Evolutionary conservation across 306 rosid species (phyloP).

Genomic region (Urtica urens): DNA sequence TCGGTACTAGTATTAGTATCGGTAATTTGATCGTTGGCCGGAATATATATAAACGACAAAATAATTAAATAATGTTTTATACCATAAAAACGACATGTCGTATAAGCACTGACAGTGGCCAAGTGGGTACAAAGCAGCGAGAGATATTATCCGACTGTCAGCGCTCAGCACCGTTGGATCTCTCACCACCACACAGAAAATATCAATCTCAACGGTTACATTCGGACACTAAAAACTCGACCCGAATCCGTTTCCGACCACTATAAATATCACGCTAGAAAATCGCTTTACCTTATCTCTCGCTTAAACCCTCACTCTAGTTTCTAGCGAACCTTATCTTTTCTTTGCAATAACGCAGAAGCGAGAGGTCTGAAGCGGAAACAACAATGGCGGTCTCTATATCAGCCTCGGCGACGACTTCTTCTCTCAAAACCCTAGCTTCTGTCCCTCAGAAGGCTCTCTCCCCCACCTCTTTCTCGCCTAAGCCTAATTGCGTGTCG

Average conservation of each 20-base stretch:
- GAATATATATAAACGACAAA: no score
- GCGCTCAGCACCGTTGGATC: background rate
- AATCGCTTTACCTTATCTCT: background rate
- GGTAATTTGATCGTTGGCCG: no score
- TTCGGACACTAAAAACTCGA: background rate
- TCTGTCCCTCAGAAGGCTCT: slow-evolving; percentile 33
- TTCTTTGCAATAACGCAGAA: background rate
- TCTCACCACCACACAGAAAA: no score
- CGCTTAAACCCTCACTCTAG: slow-evolving; percentile 12
- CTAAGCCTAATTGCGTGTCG: slow-evolving; percentile 18
- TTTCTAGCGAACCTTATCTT: slow-evolving; percentile 32
- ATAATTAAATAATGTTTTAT: no score
- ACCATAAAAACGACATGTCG: no score
- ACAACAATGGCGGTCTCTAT: slow-evolving; percentile 56
- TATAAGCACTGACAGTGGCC: no score
- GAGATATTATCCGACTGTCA: background rate
- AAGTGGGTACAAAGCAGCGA: no score
- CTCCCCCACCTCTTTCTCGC: slow-evolving; percentile 29
- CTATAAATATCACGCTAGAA: background rate
- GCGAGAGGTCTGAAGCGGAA: no score
- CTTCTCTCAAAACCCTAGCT: slow-evolving; percentile 52
- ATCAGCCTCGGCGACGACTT: slow-evolving; percentile 51
- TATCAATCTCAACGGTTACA: no score
- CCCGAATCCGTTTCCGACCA: background rate
- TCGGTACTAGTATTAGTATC: no score